Conservation (phyloP, 768 basidiomycete genomes). For the Leccinellum rugosiceps region DNA sequence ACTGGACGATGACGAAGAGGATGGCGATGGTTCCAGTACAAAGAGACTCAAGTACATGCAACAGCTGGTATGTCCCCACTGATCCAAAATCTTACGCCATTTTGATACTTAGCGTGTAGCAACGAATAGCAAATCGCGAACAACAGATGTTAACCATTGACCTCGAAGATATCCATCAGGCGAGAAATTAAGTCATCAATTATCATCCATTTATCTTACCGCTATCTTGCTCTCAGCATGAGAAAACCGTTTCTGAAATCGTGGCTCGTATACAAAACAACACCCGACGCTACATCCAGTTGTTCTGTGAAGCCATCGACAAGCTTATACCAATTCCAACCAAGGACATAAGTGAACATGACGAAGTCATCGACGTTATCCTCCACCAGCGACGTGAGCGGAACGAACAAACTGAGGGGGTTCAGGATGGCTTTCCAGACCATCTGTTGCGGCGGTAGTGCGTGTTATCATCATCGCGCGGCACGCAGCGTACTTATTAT, state of each 20-base stretch:
- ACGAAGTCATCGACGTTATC: conserved; percentile 96
- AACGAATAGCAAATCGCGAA: conserved; percentile 91
- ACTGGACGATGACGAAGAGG: conserved; percentile 49
- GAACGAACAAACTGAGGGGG: conserved; percentile 75
- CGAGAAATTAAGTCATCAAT: conserved; percentile 31
- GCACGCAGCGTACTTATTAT: conserved; percentile 11
- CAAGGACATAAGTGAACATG: conserved; percentile 84
- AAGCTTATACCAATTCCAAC: conserved; percentile 84
- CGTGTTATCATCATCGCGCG: conserved; percentile 34
- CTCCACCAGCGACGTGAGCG: conserved; percentile 89
- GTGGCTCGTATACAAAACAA: conserved; percentile 79
- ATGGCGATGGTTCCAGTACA: conserved; percentile 31
- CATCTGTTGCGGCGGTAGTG: conserved; percentile 95
- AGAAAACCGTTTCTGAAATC: conserved; percentile 68
- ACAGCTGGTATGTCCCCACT: conserved; percentile 62
- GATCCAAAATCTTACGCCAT: conserved; percentile 16
- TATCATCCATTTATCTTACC: conserved; percentile 5
- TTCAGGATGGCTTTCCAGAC: conserved; percentile 80
- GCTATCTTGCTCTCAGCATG: conserved; percentile 44
- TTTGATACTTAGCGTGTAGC: conserved; percentile 37
- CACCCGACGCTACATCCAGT: conserved; percentile 81
- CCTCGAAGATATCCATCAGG: conserved; percentile 81
- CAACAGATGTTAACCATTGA: conserved; percentile 87
- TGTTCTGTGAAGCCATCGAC: conserved; percentile 92
- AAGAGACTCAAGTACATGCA: conserved; percentile 73